A percentile compares a stretch with the other conserved stretches of the same genome.
phyloP scores from a whole-genome alignment of 2,329 filamentous ascomycete genomes.

The Elsinoe fawcettii region DNA sequence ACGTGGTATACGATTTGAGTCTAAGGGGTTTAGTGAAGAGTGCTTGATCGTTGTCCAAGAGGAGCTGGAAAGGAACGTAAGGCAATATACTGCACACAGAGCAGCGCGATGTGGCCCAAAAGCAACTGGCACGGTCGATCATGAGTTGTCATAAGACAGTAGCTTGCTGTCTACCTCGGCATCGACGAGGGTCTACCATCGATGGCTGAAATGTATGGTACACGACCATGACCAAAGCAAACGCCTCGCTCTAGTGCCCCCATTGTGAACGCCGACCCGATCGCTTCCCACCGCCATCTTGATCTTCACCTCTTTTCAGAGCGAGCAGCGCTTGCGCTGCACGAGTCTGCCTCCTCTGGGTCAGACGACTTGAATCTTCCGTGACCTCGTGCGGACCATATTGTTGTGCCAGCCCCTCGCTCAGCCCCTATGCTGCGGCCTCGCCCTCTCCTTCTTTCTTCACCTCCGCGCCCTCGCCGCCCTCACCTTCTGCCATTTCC shows the following conservation, averaged over 20 bases:
- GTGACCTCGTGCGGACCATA: background rate
- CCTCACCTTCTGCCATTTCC: slow-evolving; percentile 23
- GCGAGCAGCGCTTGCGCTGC: background rate
- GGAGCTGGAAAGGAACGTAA: no score
- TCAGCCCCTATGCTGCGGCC: background rate
- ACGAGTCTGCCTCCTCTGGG: background rate
- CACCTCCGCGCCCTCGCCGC: slow-evolving; percentile 14
- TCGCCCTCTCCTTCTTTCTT: slow-evolving; percentile 11
- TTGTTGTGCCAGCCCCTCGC: background rate
- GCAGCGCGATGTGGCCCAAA: no score
- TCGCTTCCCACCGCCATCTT: background rate
- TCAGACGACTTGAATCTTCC: background rate
- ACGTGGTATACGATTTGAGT: slow-evolving; percentile 92
- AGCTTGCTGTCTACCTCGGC: background rate
- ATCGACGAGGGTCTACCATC: background rate
- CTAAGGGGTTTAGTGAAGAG: slow-evolving; percentile 63
- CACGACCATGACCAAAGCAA: background rate
- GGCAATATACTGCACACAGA: no score
- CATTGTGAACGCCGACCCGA: background rate
- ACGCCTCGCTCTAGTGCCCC: background rate
- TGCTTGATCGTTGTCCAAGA: background rate
- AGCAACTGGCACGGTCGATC: no score
- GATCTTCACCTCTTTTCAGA: background rate
- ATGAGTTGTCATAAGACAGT: background rate
- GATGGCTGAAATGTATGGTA: background rate